These are phyloP conservation scores for Aeminium ludgeri DNA, from an alignment of 495 filamentous ascomycete species.

Conservation along the genomic window DNA sequence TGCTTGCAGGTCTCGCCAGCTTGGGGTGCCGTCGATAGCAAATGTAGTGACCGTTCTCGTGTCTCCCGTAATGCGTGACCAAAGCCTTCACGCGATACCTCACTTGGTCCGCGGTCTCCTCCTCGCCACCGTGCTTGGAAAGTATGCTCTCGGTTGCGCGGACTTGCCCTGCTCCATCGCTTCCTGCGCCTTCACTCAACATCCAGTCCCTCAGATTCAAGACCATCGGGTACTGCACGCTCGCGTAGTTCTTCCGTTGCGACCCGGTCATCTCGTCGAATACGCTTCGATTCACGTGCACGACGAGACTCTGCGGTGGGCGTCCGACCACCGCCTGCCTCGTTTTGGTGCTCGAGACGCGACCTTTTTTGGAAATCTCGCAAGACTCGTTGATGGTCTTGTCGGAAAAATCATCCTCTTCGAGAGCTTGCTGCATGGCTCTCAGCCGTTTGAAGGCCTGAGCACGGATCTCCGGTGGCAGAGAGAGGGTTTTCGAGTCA, in stretches of 20 bases:
- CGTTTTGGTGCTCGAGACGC: slow-evolving; percentile 62
- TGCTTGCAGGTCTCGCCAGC: not conserved
- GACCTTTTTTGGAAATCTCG: slow-evolving; percentile 49
- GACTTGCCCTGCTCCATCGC: slow-evolving; percentile 9
- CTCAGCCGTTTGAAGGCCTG: slow-evolving; percentile 33
- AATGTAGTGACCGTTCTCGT: slow-evolving; percentile 93
- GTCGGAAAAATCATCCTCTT: slow-evolving; percentile 67
- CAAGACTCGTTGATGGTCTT: slow-evolving; percentile 55
- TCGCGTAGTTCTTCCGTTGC: slow-evolving; percentile 66
- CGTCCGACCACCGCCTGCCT: slow-evolving; percentile 73
- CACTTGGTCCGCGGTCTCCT: not conserved
- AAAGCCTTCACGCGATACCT: slow-evolving; percentile 67
- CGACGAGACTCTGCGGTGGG: slow-evolving; percentile 55
- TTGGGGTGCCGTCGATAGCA: slow-evolving; percentile 58
- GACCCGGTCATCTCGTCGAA: slow-evolving; percentile 68
- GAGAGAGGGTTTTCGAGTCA: slow-evolving; percentile 12
- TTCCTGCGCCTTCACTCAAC: slow-evolving; percentile 23
- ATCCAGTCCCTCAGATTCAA: slow-evolving; percentile 70
- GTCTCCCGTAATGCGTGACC: slow-evolving; percentile 73
- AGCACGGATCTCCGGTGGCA: slow-evolving; percentile 12
- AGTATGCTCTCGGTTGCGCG: not conserved
- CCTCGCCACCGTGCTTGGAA: not conserved
- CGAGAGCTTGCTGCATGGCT: slow-evolving; percentile 49
- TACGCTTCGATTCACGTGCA: slow-evolving; percentile 82
- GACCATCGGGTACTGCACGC: slow-evolving; percentile 52